Evolutionary conservation across 2,329 filamentous ascomycete genomes (phyloP), one percentile per base, ranked within the genome.

Genomic region (Diaporthe citri): DNA sequence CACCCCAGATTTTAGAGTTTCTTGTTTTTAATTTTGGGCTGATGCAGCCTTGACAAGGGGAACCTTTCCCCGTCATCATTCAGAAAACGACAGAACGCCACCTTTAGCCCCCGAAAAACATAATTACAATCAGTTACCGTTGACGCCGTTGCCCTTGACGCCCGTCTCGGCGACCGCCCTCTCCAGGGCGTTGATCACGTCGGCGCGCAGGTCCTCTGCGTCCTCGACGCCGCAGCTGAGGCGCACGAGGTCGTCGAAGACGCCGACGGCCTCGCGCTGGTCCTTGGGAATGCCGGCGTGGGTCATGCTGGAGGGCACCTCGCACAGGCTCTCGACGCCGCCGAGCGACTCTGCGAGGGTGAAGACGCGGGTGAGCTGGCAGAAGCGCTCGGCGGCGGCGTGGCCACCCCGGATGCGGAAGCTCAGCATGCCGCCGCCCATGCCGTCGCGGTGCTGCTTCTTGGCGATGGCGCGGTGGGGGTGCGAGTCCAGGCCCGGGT

Each of bases 381-480:
- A 98, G 90, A 99, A 99, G 71, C 92, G 90, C 86, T 97, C 94
- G 20, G 97, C 97, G 1, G 96, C 96, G 60, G 89, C 89, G 81
- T 95, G 91, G 48, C 97, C 97, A 74, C 96, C 97, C 78, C 91
- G 91, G 84, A 99, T 94, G 78, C 97, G 93, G 92, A 99, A 99
- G 75, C 94, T 96, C 57, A 99, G 91, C 97, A 99, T 99, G 76
- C 97, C 97, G 79, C 97, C 97, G 76, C 97, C 97, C 90, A 98
- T 93, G 77, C 94, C 97, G 80, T 97, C 90, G 79, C 97, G 94
- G 87, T 99, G 97, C 87, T 99, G 97, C 86, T 94, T 95, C 81
- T 93, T 83, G 28, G 96, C 95, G 80, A 99, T 95, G 77, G 89
- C 88, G 80, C 95, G 93, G 82, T 98, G 95, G 9, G 94, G 93